Base-by-base conservation (phyloP, 192 early-diverging fungal genomes). In the Radiomyces spectabilis region DNA sequence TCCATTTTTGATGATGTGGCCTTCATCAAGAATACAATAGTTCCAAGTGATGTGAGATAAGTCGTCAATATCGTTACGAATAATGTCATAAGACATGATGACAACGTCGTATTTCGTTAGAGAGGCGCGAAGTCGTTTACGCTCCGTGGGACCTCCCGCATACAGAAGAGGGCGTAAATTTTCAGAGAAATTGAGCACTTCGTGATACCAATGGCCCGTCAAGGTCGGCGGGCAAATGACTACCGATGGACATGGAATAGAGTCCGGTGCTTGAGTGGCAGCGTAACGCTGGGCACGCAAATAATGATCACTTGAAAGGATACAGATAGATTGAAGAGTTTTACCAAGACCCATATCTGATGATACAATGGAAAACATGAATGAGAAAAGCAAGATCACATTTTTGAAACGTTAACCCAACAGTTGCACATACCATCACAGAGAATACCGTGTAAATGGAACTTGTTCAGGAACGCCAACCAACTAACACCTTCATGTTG, bases 401-500 rank as follows among this genome's bases (percentile, higher is more conserved):
- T 16, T 26, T 10, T 7, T 2, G 18, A 0, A 44, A 31, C 5
- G 18, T 22, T 24, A 25, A 8, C n/a, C 10, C 27, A 25, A 59
- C 24, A 47, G 30, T n/a, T 55, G 3, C 18, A 24, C 64, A 65
- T 66, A 84, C 81, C 91, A 65, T 99, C 97, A 70, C 95, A 97
- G 15, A 99, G 76, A 60, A 97, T 91, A 10, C 97, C 97, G 60
- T 99, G 97, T 21, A 99, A 73, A 55, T 93, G 89, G 61, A 95
- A 99, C 53, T 91, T 85, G 67, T 93, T 94, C 53, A 99, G 76
- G 65, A 99, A 99, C 12, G 92, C 92, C 50, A 99, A 72, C 97
- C 97, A 99, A 76, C 88, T 94, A 30, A 99, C 89, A 41, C 97
- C 97, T 52, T 97, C 97, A 66, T 95, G 92, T 66, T 99, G 97